Evolutionary conservation across 441 rosid species (phyloP).

Genomic region (Euphorbia corollata): DNA sequence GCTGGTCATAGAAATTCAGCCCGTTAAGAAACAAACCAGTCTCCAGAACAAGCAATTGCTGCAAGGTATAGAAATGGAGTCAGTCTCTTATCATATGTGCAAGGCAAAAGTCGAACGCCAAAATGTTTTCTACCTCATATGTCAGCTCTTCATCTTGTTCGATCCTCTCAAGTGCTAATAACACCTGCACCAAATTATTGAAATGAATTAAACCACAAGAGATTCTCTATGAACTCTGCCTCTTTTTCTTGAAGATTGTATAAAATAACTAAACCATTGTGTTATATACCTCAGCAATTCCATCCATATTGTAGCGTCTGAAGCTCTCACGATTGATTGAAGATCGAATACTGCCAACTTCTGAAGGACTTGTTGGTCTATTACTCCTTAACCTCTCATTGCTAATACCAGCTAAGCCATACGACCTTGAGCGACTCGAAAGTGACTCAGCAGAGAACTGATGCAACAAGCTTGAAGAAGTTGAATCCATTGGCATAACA

Average conservation of each 20-base stretch:
- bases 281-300: constrained; percentile 76
- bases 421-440: constrained; percentile 24
- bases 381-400: constrained; percentile 34
- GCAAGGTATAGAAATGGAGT: constrained; percentile 22
- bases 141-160: constrained; percentile 71
- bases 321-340: constrained; percentile 45
- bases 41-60: constrained; percentile 82
- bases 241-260: background rate
- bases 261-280: background rate
- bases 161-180: constrained; percentile 77
- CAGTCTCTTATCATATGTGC: constrained; percentile 10
- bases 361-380: constrained; percentile 51
- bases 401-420: constrained; percentile 31
- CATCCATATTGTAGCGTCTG: constrained; percentile 58
- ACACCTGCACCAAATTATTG: constrained; percentile 39
- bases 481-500: constrained; percentile 37
- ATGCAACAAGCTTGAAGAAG: constrained; percentile 32
- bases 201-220: constrained; percentile 13
- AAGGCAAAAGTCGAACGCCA: constrained; percentile 6
- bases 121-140: constrained; percentile 58
- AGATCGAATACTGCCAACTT: constrained; percentile 38
- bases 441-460: constrained; percentile 32
- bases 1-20: constrained; percentile 70
- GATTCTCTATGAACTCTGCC: constrained; percentile 1
- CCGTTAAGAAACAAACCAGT: constrained; percentile 61